A percentile compares a stretch with the other conserved stretches of the same genome.
phyloP scores from a whole-genome alignment of 2,329 filamentous ascomycete species.

The Raffaelea deltoideospora region DNA sequence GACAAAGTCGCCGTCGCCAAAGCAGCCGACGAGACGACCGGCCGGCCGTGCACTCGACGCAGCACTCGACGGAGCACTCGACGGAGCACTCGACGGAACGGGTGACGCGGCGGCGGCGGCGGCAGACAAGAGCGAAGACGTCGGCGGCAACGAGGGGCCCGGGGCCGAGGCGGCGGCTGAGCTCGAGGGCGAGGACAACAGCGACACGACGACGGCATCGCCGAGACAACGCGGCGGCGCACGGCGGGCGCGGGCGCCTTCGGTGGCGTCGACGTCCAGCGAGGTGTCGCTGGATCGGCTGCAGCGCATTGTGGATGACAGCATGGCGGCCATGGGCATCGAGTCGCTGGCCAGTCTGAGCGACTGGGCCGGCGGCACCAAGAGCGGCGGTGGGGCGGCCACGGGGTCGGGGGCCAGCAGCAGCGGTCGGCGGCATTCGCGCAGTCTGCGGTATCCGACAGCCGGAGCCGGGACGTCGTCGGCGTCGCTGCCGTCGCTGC shows the following conservation, averaged over 20 bases:
- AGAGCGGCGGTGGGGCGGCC: not conserved
- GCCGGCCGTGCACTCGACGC: too few relatives aligned
- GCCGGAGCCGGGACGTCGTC: constrained; percentile 33
- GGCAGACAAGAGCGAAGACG: not conserved
- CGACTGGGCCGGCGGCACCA: not conserved
- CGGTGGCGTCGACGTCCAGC: constrained; percentile 50
- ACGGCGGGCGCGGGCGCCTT: constrained; percentile 27
- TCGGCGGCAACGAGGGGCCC: not conserved
- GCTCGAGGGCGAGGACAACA: constrained; percentile 10
- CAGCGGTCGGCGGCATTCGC: constrained; percentile 15
- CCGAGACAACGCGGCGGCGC: too few relatives aligned
- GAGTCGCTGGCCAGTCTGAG: constrained; percentile 10
- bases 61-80: too few relatives aligned
- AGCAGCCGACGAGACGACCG: too few relatives aligned
- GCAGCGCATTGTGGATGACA: constrained; percentile 63
- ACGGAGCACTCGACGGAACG: constrained; percentile 13
- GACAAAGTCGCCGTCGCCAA: constrained; percentile 22
- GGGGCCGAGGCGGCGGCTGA: constrained; percentile 1
- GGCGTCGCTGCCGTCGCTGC: constrained; percentile 21
- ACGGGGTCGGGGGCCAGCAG: not conserved
- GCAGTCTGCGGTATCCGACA: constrained; percentile 20
- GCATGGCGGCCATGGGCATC: constrained; percentile 38
- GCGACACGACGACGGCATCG: constrained; percentile 4
- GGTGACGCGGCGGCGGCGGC: constrained; percentile 16
- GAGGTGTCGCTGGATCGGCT: constrained; percentile 64